Conservation (phyloP, 2,329 filamentous ascomycete genomes). For the Exophiala oligosperma region DNA sequence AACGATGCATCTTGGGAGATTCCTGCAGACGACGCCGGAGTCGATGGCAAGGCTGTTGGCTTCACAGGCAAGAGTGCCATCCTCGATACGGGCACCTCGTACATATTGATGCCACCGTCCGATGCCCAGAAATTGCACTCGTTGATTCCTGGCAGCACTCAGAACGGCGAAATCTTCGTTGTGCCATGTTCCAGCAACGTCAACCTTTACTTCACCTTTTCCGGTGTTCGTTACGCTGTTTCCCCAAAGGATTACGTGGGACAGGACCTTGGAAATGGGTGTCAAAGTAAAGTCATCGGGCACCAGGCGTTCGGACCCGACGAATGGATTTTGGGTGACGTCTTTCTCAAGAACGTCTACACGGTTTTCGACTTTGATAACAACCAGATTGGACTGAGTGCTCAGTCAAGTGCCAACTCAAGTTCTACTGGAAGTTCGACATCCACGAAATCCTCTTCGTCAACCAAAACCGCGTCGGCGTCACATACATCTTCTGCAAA, state of each 20-base stretch:
- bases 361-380: constrained; percentile 76
- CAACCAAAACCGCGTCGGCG: neutral
- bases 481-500: constrained; percentile 1
- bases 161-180: constrained; percentile 58
- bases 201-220: constrained; percentile 66
- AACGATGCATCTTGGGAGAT: constrained; percentile 67
- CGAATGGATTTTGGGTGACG: constrained; percentile 79
- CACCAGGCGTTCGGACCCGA: constrained; percentile 62
- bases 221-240: constrained; percentile 65
- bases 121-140: constrained; percentile 69
- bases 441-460: constrained; percentile 2
- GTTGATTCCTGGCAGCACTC: constrained; percentile 62
- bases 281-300: constrained; percentile 72
- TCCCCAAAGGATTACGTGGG: constrained; percentile 70
- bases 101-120: constrained; percentile 67
- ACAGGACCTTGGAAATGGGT: constrained; percentile 36
- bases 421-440: constrained; percentile 39
- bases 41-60: constrained; percentile 58
- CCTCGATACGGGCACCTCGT: constrained; percentile 83
- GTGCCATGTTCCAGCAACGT: constrained; percentile 70
- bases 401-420: constrained; percentile 32
- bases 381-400: constrained; percentile 36
- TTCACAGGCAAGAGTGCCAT: constrained; percentile 64
- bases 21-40: constrained; percentile 63
- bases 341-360: constrained; percentile 89